phyloP scores from a whole-genome alignment of 2,329 filamentous ascomycete species.

The Volutella citrinella region DNA sequence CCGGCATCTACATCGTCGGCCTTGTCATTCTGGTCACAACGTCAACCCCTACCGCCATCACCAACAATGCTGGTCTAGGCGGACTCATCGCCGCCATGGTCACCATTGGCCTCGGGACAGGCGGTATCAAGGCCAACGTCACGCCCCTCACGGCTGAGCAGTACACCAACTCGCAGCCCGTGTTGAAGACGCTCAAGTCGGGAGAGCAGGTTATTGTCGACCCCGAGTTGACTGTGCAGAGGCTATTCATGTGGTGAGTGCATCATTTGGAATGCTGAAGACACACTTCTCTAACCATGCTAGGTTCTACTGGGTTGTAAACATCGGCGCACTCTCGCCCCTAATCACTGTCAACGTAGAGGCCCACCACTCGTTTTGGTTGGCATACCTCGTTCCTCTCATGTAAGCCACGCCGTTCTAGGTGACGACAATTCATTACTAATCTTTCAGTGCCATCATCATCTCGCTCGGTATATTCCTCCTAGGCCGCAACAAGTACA shows the following conservation, averaged over 20 bases:
- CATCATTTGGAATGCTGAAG: too few relatives aligned
- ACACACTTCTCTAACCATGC: not conserved
- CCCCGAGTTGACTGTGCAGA: slow-evolving; percentile 10
- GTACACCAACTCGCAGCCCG: slow-evolving; percentile 8
- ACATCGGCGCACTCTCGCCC: slow-evolving; percentile 10
- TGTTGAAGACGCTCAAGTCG: slow-evolving; percentile 10
- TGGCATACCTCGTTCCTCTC: slow-evolving; percentile 14
- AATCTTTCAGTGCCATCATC: slow-evolving; percentile 8
- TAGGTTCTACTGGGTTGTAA: slow-evolving; percentile 15
- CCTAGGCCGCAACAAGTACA: slow-evolving; percentile 5
- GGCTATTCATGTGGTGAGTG: slow-evolving; percentile 11
- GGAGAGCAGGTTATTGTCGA: slow-evolving; percentile 12
- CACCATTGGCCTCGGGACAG: slow-evolving; percentile 8
- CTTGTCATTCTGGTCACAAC: slow-evolving; percentile 13
- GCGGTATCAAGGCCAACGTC: slow-evolving; percentile 12
- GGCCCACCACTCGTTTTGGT: slow-evolving; percentile 12
- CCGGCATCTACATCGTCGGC: slow-evolving; percentile 15
- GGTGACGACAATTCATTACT: too few relatives aligned
- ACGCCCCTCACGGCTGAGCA: slow-evolving; percentile 11
- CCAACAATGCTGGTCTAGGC: slow-evolving; percentile 6
- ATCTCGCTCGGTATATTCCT: slow-evolving; percentile 6
- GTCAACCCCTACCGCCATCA: slow-evolving; percentile 6
- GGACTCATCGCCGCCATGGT: slow-evolving; percentile 11
- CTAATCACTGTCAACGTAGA: slow-evolving; percentile 11
- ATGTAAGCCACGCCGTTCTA: slow-evolving; percentile 14